phyloP scores from a whole-genome alignment of 2,329 filamentous ascomycete species.

The Phaeosphaeriaceae sp. region DNA sequence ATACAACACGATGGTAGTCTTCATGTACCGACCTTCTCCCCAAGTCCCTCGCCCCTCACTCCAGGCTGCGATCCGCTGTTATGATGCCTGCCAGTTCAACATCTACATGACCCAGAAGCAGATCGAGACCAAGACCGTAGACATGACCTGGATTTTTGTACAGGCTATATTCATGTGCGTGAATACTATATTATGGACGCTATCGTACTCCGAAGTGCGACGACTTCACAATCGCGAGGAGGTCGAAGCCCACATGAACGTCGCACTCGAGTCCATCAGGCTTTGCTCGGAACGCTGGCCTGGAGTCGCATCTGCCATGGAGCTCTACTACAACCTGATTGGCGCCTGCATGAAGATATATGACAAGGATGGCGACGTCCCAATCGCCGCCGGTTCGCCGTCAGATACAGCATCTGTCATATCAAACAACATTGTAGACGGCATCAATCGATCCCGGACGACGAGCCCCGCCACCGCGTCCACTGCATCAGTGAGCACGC shows the following conservation, averaged over 20 bases:
- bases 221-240: slow-evolving; percentile 74
- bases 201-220: slow-evolving; percentile 86
- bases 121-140: slow-evolving; percentile 75
- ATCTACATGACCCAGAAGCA: slow-evolving; percentile 82
- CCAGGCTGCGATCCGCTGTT: slow-evolving; percentile 81
- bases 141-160: slow-evolving; percentile 94
- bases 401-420: slow-evolving; percentile 54
- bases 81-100: slow-evolving; percentile 81
- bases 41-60: slow-evolving; percentile 86
- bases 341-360: slow-evolving; percentile 89
- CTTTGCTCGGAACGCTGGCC: slow-evolving; percentile 90
- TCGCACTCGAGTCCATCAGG: slow-evolving; percentile 79
- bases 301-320: slow-evolving; percentile 81
- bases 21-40: slow-evolving; percentile 88
- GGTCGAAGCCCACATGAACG: slow-evolving; percentile 75
- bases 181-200: slow-evolving; percentile 89
- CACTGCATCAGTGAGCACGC: slow-evolving; percentile 47
- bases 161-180: slow-evolving; percentile 89
- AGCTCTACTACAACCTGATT: slow-evolving; percentile 86
- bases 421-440: slow-evolving; percentile 49
- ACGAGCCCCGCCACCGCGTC: slow-evolving; percentile 54
- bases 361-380: slow-evolving; percentile 64
- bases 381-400: slow-evolving; percentile 56
- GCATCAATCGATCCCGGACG: slow-evolving; percentile 53
- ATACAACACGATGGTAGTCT: slow-evolving; percentile 87